These are phyloP conservation scores for Pelargonium nanum DNA, from an alignment of 345 rosid genomes.

Conservation along the genomic window DNA sequence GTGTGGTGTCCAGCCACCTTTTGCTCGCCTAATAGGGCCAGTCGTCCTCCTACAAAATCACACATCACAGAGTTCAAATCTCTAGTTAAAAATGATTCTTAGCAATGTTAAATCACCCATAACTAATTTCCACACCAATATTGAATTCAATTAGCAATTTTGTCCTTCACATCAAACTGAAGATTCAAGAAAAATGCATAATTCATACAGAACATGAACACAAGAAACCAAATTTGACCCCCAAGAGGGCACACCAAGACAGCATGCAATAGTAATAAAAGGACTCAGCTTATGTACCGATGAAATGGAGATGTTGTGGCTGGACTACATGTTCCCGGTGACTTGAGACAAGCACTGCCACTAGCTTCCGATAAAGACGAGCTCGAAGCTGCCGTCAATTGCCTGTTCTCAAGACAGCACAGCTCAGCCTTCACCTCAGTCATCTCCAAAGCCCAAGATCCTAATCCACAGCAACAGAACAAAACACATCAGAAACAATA, in stretches of 20 bases:
- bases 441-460: conserved; percentile 36
- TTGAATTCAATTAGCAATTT: too few species aligned
- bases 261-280: neutral
- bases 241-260: neutral
- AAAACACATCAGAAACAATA: conserved; percentile 3
- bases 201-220: neutral
- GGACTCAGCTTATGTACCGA: conserved; percentile 25
- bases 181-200: too few species aligned
- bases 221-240: neutral
- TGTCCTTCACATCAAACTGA: too few species aligned
- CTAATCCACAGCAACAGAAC: conserved; percentile 8
- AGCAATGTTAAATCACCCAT: neutral
- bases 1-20: conserved; percentile 90
- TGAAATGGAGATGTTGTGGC: conserved; percentile 51
- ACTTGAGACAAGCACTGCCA: conserved; percentile 51
- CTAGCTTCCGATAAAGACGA: conserved; percentile 77
- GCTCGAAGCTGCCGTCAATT: conserved; percentile 58
- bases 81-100: conserved; percentile 5
- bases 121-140: neutral
- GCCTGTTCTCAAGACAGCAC: conserved; percentile 80
- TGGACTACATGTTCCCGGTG: conserved; percentile 65
- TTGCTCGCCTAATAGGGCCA: conserved; percentile 78
- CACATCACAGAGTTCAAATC: conserved; percentile 10
- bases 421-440: conserved; percentile 45
- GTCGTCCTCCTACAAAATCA: conserved; percentile 59